These are phyloP conservation scores for Thalassia testudinum DNA, from an alignment of 116 monocot species.

Conservation along the genomic window DNA sequence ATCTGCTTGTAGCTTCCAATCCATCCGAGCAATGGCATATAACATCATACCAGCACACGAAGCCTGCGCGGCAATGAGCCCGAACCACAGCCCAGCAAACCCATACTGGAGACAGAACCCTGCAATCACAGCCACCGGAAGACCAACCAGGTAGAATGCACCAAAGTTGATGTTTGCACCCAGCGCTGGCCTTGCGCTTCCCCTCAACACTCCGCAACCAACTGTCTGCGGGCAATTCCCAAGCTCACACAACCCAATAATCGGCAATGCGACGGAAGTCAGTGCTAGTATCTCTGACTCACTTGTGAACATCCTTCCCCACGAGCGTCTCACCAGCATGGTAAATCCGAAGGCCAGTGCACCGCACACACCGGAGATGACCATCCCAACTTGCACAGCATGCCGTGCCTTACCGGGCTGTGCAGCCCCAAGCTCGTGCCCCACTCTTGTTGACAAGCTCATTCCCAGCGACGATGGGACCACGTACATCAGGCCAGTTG, in stretches of 20 bases:
- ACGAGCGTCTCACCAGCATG: slow-evolving; percentile 6
- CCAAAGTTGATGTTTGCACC: slow-evolving; percentile 42
- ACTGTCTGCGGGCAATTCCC: slow-evolving; percentile 38
- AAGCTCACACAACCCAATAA: slow-evolving; percentile 47
- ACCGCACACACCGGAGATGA: slow-evolving; percentile 12
- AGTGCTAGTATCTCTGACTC: slow-evolving; percentile 21
- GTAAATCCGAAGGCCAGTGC: slow-evolving; percentile 22
- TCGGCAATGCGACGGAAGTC: slow-evolving; percentile 34
- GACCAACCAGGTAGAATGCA: slow-evolving; percentile 40
- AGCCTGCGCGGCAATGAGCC: slow-evolving; percentile 34
- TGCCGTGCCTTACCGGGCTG: slow-evolving; percentile 14
- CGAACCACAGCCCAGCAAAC: slow-evolving; percentile 37
- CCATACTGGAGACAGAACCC: slow-evolving; percentile 25
- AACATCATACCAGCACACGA: slow-evolving; percentile 33
- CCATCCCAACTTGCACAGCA: slow-evolving; percentile 16
- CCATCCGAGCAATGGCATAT: slow-evolving; percentile 19
- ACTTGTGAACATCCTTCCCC: slow-evolving; percentile 31
- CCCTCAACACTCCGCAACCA: slow-evolving; percentile 34
- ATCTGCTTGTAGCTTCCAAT: slow-evolving; percentile 33
- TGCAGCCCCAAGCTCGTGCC: slow-evolving; percentile 37
- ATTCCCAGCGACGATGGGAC: slow-evolving; percentile 41
- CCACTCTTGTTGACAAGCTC: slow-evolving; percentile 36
- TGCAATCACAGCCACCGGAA: slow-evolving; percentile 27
- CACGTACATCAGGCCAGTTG: slow-evolving; percentile 38
- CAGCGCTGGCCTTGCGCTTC: slow-evolving; percentile 24